These are phyloP conservation scores for Coelastrella sp. DNA, from an alignment of 139 green algal genomes.

Conservation along the genomic window DNA sequence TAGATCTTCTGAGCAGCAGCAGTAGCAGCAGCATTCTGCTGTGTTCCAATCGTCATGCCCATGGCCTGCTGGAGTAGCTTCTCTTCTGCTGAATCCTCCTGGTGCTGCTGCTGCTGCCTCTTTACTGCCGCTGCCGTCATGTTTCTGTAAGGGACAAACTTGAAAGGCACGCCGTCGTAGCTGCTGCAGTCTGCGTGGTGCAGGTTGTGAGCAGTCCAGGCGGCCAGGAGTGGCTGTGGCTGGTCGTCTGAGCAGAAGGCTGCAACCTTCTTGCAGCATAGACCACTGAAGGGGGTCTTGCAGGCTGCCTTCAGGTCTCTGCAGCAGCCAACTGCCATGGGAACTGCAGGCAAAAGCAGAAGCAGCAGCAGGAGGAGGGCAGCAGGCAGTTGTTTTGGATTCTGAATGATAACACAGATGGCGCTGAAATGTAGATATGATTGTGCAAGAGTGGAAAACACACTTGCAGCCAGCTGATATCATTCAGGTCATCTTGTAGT, in stretches of 20 bases:
- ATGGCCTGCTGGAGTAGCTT: conserved; percentile 14
- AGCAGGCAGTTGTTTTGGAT: neutral
- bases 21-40: neutral
- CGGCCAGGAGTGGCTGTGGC: neutral
- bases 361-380: neutral
- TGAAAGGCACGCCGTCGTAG: conserved; percentile 27
- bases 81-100: conserved; percentile 2
- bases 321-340: conserved; percentile 31
- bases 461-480: no score
- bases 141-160: conserved; percentile 6
- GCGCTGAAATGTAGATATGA: neutral
- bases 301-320: conserved; percentile 36
- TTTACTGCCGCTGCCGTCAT: neutral
- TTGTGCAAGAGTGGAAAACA: neutral
- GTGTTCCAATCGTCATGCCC: neutral
- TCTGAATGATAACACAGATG: neutral
- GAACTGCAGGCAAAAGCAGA: conserved; percentile 7
- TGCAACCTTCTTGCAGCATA: conserved; percentile 36
- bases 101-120: neutral
- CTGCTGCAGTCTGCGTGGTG: conserved; percentile 35
- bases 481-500: no score
- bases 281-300: conserved; percentile 43
- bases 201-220: conserved; percentile 24
- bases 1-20: neutral
- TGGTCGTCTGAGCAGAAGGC: conserved; percentile 42